Base-by-base conservation (phyloP, 768 basidiomycete species). In the Hygrophorus pudorinus region DNA sequence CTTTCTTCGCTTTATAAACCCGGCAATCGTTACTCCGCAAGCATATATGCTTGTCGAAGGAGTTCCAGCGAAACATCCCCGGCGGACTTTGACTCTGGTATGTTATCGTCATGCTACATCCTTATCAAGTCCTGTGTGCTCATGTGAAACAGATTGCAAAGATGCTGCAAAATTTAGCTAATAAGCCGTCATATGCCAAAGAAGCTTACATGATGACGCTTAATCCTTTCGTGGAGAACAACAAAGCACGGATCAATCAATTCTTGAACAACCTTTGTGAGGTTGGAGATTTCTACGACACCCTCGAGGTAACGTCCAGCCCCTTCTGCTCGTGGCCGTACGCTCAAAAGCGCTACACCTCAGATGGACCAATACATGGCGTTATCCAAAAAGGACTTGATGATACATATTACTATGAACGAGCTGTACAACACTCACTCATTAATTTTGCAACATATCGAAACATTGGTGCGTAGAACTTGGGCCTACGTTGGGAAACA, bases 341-440 rank as follows among this genome's bases (percentile, higher is more conserved):
- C 11, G 27, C 5, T 27, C 42, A 44, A 27, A 41, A n/a, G 21
- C 54, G 17, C 27, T 8, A 44, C 5, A 47, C n/a, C 20, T 2
- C 53, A 96, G 94, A 94, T 98, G 84, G 96, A 99, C 65, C 96
- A 98, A 71, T 99, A 99, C 63, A 97, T 99, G 92, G 96, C 96
- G 7, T 70, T 99, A 46, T 97, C 93, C 47, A 99, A 99, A 76
- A 98, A 98, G 65, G 96, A 98, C 60, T 72, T 98, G 47, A 81
- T 85, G 72, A 98, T 99, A 65, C 89, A 92, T 64, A 99, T 99
- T 60, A 98, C 96, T 5, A 68, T 98, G 64, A 99, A 99, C 60
- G 96, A 99, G 73, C 59, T 99, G 70, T 98, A 97, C 65, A 98
- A 98, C 67, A 99, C 96, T 2, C 96, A 99, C 63, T 87, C 92